A percentile compares a stretch with the other conserved stretches of the same genome.
These are phyloP conservation scores for Ceratobasidium sp. DNA, from an alignment of 1,284 basidiomycete genomes.

Conservation along the genomic window DNA sequence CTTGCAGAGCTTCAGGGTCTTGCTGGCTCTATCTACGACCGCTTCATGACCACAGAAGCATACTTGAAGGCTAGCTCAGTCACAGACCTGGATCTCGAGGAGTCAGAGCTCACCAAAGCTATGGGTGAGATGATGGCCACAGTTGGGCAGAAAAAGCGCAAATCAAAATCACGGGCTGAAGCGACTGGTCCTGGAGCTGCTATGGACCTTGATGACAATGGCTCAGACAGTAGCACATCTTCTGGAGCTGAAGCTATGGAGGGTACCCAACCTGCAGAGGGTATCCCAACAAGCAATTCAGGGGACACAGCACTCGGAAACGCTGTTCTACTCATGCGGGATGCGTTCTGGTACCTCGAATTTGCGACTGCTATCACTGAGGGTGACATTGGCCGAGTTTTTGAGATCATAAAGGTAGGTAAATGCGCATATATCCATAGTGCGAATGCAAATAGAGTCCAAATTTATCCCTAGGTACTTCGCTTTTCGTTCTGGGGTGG, in stretches of 20 bases:
- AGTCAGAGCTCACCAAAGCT: background rate
- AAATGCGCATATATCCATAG: conserved; percentile 50
- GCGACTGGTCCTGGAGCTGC: background rate
- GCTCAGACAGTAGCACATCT: background rate
- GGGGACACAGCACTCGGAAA: conserved; percentile 61
- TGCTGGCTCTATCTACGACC: conserved; percentile 57
- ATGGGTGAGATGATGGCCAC: background rate
- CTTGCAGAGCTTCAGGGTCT: conserved; percentile 36
- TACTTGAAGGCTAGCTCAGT: background rate
- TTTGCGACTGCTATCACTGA: conserved; percentile 59
- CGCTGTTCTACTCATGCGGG: conserved; percentile 58
- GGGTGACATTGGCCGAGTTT: conserved; percentile 59
- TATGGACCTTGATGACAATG: too few relatives aligned
- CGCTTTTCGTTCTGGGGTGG: conserved; percentile 54
- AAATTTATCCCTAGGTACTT: background rate
- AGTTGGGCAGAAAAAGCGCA: background rate
- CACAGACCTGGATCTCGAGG: too few relatives aligned
- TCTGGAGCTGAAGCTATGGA: background rate
- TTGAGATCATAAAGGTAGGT: conserved; percentile 57
- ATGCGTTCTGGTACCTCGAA: conserved; percentile 58
- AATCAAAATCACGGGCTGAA: background rate
- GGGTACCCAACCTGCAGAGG: background rate
- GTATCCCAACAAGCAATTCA: background rate
- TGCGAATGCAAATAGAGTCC: background rate
- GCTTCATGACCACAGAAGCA: conserved; percentile 27